Evolutionary conservation across 495 filamentous ascomycete genomes (phyloP).

Genomic region (Penicillium tannophilum): DNA sequence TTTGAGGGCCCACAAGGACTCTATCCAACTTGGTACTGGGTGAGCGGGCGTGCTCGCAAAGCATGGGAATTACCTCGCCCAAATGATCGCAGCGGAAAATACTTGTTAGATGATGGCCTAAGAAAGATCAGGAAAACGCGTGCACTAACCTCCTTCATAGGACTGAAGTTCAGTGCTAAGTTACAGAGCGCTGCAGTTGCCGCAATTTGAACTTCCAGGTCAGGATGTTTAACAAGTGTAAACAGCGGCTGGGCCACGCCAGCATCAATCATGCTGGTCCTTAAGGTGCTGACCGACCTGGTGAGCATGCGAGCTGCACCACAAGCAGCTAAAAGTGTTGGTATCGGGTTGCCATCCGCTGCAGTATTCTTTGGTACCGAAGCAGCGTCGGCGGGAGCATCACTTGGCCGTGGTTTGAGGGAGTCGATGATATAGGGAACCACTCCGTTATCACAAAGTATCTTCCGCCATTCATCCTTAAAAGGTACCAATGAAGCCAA

Average conservation of each 20-base stretch:
- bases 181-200: conserved; percentile 84
- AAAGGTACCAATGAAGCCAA: conserved; percentile 76
- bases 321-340: conserved; percentile 85
- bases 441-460: conserved; percentile 77
- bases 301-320: conserved; percentile 74
- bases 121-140: background rate
- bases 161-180: conserved; percentile 80
- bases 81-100: conserved; percentile 60
- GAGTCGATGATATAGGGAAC: conserved; percentile 83
- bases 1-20: conserved; percentile 91
- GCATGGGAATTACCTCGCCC: conserved; percentile 70
- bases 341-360: conserved; percentile 50
- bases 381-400: conserved; percentile 27
- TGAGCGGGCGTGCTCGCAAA: conserved; percentile 85
- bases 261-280: conserved; percentile 85
- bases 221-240: conserved; percentile 69
- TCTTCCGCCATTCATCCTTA: conserved; percentile 83
- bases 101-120: conserved; percentile 20
- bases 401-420: conserved; percentile 59
- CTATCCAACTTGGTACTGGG: conserved; percentile 68
- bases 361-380: conserved; percentile 41
- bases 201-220: conserved; percentile 81
- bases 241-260: conserved; percentile 81
- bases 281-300: conserved; percentile 77
- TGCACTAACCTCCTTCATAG: conserved; percentile 77